Evolutionary conservation across 2,329 filamentous ascomycete genomes (phyloP).

Genomic region (Mariannaea elegans): DNA sequence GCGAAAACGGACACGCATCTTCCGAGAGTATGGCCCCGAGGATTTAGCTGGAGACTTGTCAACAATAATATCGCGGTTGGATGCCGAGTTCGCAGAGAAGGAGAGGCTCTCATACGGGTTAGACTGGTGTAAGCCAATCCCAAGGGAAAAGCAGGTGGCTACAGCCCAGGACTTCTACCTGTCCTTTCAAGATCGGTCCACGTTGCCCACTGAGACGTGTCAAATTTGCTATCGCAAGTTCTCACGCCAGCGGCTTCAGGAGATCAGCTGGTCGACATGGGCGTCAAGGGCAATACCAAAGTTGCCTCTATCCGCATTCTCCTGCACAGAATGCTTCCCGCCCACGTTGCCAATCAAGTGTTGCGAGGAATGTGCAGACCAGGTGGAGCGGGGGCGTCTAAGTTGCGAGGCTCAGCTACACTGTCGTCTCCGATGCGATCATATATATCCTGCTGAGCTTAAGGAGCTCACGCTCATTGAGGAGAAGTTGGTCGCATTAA

Average conservation of each 20-base stretch:
- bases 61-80: neutral
- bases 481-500: conserved; percentile 8
- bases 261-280: conserved; percentile 9
- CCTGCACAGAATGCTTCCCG: too few relatives aligned
- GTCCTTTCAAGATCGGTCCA: neutral
- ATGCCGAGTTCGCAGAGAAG: neutral
- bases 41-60: neutral
- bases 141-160: conserved; percentile 5
- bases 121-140: neutral
- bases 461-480: conserved; percentile 8
- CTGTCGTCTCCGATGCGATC: too few relatives aligned
- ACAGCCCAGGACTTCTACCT: conserved; percentile 1
- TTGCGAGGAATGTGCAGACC: too few relatives aligned
- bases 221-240: conserved; percentile 13
- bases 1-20: too few relatives aligned
- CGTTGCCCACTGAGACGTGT: conserved; percentile 3
- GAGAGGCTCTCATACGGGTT: neutral
- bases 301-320: too few relatives aligned
- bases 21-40: too few relatives aligned
- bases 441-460: conserved; percentile 8
- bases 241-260: too few relatives aligned
- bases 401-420: too few relatives aligned
- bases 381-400: too few relatives aligned
- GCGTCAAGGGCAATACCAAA: too few relatives aligned
- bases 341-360: too few relatives aligned